A percentile compares a stretch with the other conserved stretches of the same genome.
Conservation (phyloP, 176 grass and related monocot genomes). For the Leersia perrieri region DNA sequence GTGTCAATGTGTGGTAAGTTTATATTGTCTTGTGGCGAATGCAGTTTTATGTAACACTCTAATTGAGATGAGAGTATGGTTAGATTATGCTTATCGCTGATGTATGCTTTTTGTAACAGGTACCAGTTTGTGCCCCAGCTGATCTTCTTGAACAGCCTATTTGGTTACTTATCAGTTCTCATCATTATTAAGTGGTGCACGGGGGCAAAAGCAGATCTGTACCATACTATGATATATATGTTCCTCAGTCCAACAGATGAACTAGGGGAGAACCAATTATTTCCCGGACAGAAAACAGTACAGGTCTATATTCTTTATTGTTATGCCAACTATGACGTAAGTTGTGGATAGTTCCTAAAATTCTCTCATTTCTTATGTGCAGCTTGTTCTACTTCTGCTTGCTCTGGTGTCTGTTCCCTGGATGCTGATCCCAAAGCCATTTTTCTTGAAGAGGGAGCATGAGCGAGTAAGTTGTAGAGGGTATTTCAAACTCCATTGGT, state of each 20-base stretch:
- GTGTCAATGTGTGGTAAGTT: slow-evolving; percentile 77
- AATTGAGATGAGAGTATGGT: neutral
- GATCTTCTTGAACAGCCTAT: slow-evolving; percentile 93
- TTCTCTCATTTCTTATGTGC: neutral
- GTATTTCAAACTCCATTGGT: neutral
- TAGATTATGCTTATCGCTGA: slow-evolving; percentile 18
- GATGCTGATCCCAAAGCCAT: slow-evolving; percentile 94
- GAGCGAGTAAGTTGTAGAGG: slow-evolving; percentile 46
- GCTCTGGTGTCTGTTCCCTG: slow-evolving; percentile 86
- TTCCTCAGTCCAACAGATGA: slow-evolving; percentile 89
- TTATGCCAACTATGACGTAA: neutral
- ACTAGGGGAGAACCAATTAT: slow-evolving; percentile 90
- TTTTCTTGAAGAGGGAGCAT: slow-evolving; percentile 81
- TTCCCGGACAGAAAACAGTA: slow-evolving; percentile 77
- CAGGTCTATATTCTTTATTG: slow-evolving; percentile 53
- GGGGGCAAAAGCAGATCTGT: slow-evolving; percentile 80
- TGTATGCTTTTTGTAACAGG: slow-evolving; percentile 44
- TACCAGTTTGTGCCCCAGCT: slow-evolving; percentile 83
- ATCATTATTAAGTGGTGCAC: slow-evolving; percentile 96
- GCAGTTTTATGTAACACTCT: neutral
- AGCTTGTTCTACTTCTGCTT: slow-evolving; percentile 75
- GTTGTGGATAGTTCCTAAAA: neutral
- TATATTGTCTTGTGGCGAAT: neutral
- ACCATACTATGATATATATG: slow-evolving; percentile 99
- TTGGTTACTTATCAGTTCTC: slow-evolving; percentile 88